Conservation (phyloP, 306 rosid species). For the Nissolia schottii region DNA sequence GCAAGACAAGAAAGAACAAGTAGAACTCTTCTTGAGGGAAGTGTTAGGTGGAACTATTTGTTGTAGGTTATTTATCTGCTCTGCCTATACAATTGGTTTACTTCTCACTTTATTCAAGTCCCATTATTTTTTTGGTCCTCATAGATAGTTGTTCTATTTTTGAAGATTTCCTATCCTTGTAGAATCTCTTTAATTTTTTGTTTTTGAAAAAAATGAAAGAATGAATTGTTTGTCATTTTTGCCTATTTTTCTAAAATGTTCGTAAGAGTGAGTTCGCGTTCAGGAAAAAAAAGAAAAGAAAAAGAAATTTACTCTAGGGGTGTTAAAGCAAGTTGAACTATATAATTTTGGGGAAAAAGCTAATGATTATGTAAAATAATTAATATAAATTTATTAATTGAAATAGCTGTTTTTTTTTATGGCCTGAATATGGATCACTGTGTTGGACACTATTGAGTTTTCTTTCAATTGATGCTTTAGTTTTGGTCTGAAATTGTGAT, state of each 20-base stretch:
- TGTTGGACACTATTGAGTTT: neutral
- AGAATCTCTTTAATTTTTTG: slow-evolving; percentile 5
- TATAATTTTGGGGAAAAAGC: neutral
- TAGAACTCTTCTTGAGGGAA: slow-evolving; percentile 20
- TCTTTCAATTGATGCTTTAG: neutral
- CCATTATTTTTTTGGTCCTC: slow-evolving; percentile 23
- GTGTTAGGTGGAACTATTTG: slow-evolving; percentile 27
- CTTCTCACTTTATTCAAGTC: slow-evolving; percentile 25
- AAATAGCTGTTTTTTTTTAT: no score
- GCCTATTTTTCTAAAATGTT: neutral
- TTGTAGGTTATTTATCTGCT: slow-evolving; percentile 38
- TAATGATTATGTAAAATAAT: neutral
- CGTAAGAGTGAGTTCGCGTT: neutral
- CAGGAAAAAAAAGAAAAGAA: neutral
- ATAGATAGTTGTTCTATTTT: slow-evolving; percentile 21
- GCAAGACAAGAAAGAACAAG: slow-evolving; percentile 27
- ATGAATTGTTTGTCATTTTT: neutral
- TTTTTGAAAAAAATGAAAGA: neutral
- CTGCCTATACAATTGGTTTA: slow-evolving; percentile 34
- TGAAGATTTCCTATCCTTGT: slow-evolving; percentile 21
- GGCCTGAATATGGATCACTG: neutral
- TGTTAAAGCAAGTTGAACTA: neutral
- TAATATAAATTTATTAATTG: neutral
- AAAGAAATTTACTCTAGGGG: neutral
- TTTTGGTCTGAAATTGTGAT: neutral